These are phyloP conservation scores for Funneliformis mosseae DNA, from an alignment of 192 early-diverging fungal species.

Conservation along the genomic window DNA sequence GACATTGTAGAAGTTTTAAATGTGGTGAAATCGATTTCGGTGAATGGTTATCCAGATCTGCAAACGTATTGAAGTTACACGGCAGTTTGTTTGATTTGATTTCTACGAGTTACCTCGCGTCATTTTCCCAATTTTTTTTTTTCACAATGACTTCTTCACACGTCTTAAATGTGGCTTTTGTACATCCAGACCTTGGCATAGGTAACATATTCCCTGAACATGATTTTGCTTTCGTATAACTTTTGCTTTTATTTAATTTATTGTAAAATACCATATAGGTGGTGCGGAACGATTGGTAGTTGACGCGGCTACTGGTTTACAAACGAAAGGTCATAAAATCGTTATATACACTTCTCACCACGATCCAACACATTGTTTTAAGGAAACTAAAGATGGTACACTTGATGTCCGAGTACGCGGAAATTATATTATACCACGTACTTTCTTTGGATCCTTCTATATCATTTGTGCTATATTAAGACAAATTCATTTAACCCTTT, in stretches of 20 bases:
- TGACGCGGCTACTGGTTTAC: conserved; percentile 84
- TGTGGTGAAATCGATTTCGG: no score
- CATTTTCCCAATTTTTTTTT: neutral
- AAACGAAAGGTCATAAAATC: conserved; percentile 77
- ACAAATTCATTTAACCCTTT: conserved; percentile 64
- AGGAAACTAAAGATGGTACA: conserved; percentile 87
- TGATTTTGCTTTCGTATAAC: neutral
- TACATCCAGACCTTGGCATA: conserved; percentile 95
- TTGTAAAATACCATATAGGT: conserved; percentile 44
- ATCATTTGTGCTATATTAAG: conserved; percentile 84
- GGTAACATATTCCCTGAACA: conserved; percentile 46
- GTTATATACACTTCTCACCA: conserved; percentile 90
- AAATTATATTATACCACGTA: conserved; percentile 71
- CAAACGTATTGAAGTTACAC: no score
- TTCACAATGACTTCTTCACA: conserved; percentile 5
- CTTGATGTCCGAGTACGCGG: conserved; percentile 73
- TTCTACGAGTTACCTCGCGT: neutral
- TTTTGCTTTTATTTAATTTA: conserved; percentile 15
- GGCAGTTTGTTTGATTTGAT: no score
- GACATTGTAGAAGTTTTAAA: no score
- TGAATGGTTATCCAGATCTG: no score
- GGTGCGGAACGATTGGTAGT: conserved; percentile 95
- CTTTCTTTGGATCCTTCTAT: conserved; percentile 71
- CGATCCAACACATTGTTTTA: conserved; percentile 85
- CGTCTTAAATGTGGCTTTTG: conserved; percentile 70